These are phyloP conservation scores for Entoloma clypeatum DNA, from an alignment of 1,284 basidiomycete species.

Conservation along the genomic window DNA sequence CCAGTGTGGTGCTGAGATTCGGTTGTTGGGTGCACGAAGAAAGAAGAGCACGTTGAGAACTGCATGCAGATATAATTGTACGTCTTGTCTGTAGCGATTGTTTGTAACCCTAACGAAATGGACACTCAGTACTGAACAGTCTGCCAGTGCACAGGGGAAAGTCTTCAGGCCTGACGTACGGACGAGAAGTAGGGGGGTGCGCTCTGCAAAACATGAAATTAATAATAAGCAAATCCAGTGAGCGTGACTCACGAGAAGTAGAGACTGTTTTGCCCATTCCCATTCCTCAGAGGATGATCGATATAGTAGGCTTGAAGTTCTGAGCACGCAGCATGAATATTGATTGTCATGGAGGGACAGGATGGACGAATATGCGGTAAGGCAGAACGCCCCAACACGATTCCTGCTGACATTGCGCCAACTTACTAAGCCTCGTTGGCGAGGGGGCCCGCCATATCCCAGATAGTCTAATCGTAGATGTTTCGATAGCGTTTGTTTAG, in stretches of 20 bases:
- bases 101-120: too few relatives aligned
- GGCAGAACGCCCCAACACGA: slow-evolving; percentile 40
- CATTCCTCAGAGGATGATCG: slow-evolving; percentile 38
- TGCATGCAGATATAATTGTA: too few relatives aligned
- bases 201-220: slow-evolving; percentile 26
- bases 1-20: too few relatives aligned
- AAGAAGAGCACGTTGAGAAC: too few relatives aligned
- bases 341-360: slow-evolving; percentile 1
- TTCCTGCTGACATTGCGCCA: slow-evolving; percentile 23
- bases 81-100: too few relatives aligned
- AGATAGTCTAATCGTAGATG: slow-evolving; percentile 38
- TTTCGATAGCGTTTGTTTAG: slow-evolving; percentile 26
- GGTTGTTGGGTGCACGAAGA: too few relatives aligned
- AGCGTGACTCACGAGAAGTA: slow-evolving; percentile 29
- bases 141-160: too few relatives aligned
- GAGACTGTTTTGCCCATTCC: slow-evolving; percentile 29
- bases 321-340: slow-evolving; percentile 11
- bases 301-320: slow-evolving; percentile 41
- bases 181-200: slow-evolving; percentile 39
- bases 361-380: slow-evolving; percentile 36
- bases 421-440: slow-evolving; percentile 11
- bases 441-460: slow-evolving; percentile 35
- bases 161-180: slow-evolving; percentile 23
- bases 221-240: not conserved
- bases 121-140: slow-evolving; percentile 12